A percentile compares a stretch with the other conserved stretches of the same genome.
These are phyloP conservation scores for Globisporangium yorkense DNA, from an alignment of 352 stramenopile genomes.

Conservation along the genomic window DNA sequence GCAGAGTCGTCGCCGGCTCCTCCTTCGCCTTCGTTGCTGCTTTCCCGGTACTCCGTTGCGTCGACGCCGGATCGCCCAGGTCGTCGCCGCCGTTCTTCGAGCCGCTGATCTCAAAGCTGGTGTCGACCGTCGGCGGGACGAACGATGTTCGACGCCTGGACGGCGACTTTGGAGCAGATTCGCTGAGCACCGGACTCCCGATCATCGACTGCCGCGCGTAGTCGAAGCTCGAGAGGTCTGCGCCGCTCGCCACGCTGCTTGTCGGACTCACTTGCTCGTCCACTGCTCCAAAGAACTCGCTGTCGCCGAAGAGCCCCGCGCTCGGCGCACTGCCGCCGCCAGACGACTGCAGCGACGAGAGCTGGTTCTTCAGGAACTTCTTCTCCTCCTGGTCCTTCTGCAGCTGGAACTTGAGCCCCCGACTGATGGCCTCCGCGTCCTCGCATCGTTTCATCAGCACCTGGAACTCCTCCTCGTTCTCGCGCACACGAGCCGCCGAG, in stretches of 20 bases:
- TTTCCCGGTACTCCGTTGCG: neutral
- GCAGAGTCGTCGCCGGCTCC: neutral
- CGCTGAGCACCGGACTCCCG: conserved; percentile 11
- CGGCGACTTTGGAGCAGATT: conserved; percentile 4
- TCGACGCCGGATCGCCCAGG: neutral
- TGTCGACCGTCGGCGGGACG: conserved; percentile 3
- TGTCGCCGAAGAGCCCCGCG: conserved; percentile 15
- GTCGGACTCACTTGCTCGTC: conserved; percentile 22
- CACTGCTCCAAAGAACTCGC: conserved; percentile 2
- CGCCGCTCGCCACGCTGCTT: conserved; percentile 33
- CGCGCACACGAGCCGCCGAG: conserved; percentile 21
- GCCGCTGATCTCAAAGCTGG: neutral
- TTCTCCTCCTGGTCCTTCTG: conserved; percentile 77
- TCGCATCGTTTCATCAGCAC: conserved; percentile 47
- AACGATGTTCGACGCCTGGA: conserved; percentile 1
- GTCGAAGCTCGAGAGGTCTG: conserved; percentile 63
- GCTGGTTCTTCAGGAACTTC: conserved; percentile 64
- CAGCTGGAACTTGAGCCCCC: conserved; percentile 63
- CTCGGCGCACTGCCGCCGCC: neutral
- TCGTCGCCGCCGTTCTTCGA: neutral
- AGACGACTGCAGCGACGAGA: conserved; percentile 27
- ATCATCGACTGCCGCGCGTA: conserved; percentile 22
- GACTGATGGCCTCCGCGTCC: conserved; percentile 60
- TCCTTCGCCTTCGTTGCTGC: conserved; percentile 1
- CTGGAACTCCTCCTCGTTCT: conserved; percentile 47